Base-by-base conservation (phyloP, 805 yeast species). In the Hanseniaspora clermontiae region DNA sequence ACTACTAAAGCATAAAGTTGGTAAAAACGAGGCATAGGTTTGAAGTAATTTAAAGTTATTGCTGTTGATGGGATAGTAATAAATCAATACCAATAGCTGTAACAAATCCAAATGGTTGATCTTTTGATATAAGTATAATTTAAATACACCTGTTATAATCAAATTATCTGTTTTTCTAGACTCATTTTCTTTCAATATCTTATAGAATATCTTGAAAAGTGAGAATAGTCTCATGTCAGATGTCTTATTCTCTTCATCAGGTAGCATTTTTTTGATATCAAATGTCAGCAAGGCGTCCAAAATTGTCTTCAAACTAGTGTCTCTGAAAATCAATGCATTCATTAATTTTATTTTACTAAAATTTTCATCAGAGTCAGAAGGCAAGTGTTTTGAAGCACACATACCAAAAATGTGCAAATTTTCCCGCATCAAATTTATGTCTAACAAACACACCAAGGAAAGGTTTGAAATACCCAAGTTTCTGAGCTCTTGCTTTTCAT, bases 91-190 rank as follows among this genome's bases (percentile, higher is more conserved):
- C 55, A 90, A 72, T 0, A 85, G 78, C 64, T 84, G 90, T 62
- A 85, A 77, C 40, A 88, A 69, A 57, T 83, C 87, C 57, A 79
- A 82, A 63, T 84, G 89, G 7, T 74, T 77, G 57, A 89, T 75
- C 20, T 86, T 77, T 60, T 85, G 95, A 15, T 91, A 84, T 54
- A 93, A 72, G 62, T 83, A 80, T 51, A 91, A 71, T 70, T 91
- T 90, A 63, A 90, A 86, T 29, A 90, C 71, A 0, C 95, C 95
- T 64, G 87, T 95, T 0, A 91, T 95, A 10, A 91, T 84, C 1
- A 81, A 74, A 0, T 91, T 82, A 66, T 87, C 96, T 19, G 88
- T 75, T 31, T 76, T 77, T 1, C 86, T 86, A 61, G 78, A 71
- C 5, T 76, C 77, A 57, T 72, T 72, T 60, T 76, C 76, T 63